A percentile compares a stretch with the other conserved stretches of the same genome.
Evolutionary conservation across 148 eudicot genomes (phyloP).

Genomic region (Rhododendron griersonianum): DNA sequence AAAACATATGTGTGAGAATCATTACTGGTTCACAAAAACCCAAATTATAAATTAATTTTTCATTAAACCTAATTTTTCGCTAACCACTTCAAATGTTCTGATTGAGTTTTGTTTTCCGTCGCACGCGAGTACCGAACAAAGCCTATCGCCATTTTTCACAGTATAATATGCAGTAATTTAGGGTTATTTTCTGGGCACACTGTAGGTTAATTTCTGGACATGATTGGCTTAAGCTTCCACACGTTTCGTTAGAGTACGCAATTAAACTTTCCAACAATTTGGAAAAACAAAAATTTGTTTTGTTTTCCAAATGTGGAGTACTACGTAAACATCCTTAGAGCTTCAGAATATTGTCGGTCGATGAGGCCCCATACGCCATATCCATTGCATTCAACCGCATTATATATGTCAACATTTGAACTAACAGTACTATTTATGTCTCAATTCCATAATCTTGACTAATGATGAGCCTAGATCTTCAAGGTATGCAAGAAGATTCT

Average conservation of each 20-base stretch:
- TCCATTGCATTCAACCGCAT: not conserved
- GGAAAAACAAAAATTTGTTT: not conserved
- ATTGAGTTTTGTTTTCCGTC: too few relatives aligned
- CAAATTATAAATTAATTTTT: too few relatives aligned
- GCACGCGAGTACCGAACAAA: too few relatives aligned
- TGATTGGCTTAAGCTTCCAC: not conserved
- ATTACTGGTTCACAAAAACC: too few relatives aligned
- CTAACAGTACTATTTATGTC: not conserved
- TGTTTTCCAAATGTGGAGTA: not conserved
- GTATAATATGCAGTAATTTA: not conserved
- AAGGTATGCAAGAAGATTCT: not conserved
- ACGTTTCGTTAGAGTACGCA: not conserved
- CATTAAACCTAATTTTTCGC: too few relatives aligned
- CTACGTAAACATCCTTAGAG: not conserved
- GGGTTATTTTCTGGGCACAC: not conserved
- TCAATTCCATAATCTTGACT: not conserved
- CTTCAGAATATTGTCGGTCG: slow-evolving; percentile 7
- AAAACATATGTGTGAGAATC: too few relatives aligned
- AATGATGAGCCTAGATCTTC: not conserved
- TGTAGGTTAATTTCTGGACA: not conserved
- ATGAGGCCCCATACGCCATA: not conserved
- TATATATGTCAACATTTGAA: not conserved
- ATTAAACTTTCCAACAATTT: not conserved
- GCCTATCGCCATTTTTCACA: too few relatives aligned
- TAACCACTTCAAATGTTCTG: too few relatives aligned